Evolutionary conservation across 768 basidiomycete genomes (phyloP).

Genomic region (Suillus clintonianus): DNA sequence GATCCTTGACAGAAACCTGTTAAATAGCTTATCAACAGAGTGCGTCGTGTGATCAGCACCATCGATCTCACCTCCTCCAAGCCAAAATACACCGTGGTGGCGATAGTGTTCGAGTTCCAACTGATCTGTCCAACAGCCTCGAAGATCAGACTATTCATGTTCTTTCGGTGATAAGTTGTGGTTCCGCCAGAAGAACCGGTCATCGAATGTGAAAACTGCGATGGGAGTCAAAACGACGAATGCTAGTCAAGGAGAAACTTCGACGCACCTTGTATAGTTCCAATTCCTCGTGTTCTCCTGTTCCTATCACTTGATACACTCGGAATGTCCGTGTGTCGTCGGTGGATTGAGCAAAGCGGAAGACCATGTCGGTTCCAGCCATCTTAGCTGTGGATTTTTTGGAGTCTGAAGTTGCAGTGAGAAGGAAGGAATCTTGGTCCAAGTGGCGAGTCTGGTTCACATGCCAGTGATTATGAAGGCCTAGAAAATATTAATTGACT

Average conservation of each 20-base stretch:
- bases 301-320: constrained; percentile 36
- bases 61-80: constrained; percentile 40
- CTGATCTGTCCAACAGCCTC: constrained; percentile 57
- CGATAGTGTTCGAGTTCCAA: constrained; percentile 49
- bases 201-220: constrained; percentile 46
- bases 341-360: constrained; percentile 38
- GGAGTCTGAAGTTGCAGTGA: not conserved
- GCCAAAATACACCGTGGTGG: constrained; percentile 48
- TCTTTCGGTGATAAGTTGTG: constrained; percentile 52
- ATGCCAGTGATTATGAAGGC: not conserved
- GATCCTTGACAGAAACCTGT: constrained; percentile 45
- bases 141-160: constrained; percentile 42
- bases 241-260: not conserved
- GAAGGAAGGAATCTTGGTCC: not conserved
- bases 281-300: constrained; percentile 22
- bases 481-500: not conserved
- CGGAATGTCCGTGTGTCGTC: constrained; percentile 46
- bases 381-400: constrained; percentile 16
- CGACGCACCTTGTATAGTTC: constrained; percentile 46
- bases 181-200: constrained; percentile 43
- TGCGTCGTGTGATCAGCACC: not conserved
- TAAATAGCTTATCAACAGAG: not conserved
- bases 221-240: not conserved
- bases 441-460: not conserved
- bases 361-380: constrained; percentile 36